These are phyloP conservation scores for Cadophora gregata DNA, from an alignment of 2,329 filamentous ascomycete genomes.

Conservation along the genomic window DNA sequence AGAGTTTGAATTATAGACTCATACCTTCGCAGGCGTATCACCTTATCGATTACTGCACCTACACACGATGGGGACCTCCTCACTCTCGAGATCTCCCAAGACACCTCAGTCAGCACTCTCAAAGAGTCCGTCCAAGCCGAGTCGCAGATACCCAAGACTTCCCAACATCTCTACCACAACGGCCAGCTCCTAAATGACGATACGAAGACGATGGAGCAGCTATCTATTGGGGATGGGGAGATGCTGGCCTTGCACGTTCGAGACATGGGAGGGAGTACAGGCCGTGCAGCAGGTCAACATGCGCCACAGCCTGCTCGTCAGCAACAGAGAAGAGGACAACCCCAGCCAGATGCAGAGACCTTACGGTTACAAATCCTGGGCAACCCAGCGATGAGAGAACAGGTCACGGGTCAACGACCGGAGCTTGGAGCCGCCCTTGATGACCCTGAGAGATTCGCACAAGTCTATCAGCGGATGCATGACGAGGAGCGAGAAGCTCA, in stretches of 20 bases:
- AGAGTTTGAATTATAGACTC: slow-evolving; percentile 22
- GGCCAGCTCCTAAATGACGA: slow-evolving; percentile 81
- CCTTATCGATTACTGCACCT: slow-evolving; percentile 81
- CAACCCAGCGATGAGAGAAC: slow-evolving; percentile 73
- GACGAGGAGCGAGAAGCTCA: slow-evolving; percentile 75
- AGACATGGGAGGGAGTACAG: slow-evolving; percentile 55
- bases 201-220: slow-evolving; percentile 78
- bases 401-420: slow-evolving; percentile 75
- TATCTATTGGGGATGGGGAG: slow-evolving; percentile 84
- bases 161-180: slow-evolving; percentile 90
- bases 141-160: slow-evolving; percentile 70
- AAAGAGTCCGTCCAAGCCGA: slow-evolving; percentile 90
- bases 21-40: slow-evolving; percentile 72
- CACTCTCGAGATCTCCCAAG: slow-evolving; percentile 79
- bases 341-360: slow-evolving; percentile 74
- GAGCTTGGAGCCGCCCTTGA: slow-evolving; percentile 79
- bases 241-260: slow-evolving; percentile 88
- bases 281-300: slow-evolving; percentile 49
- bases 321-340: slow-evolving; percentile 42
- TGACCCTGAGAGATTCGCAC: slow-evolving; percentile 76
- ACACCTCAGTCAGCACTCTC: slow-evolving; percentile 83
- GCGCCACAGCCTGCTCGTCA: slow-evolving; percentile 43
- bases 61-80: slow-evolving; percentile 72
- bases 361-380: slow-evolving; percentile 83
- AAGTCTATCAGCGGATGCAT: slow-evolving; percentile 71